Evolutionary conservation across 2,329 filamentous ascomycete genomes (phyloP).

Genomic region (Cladosporium phlei): DNA sequence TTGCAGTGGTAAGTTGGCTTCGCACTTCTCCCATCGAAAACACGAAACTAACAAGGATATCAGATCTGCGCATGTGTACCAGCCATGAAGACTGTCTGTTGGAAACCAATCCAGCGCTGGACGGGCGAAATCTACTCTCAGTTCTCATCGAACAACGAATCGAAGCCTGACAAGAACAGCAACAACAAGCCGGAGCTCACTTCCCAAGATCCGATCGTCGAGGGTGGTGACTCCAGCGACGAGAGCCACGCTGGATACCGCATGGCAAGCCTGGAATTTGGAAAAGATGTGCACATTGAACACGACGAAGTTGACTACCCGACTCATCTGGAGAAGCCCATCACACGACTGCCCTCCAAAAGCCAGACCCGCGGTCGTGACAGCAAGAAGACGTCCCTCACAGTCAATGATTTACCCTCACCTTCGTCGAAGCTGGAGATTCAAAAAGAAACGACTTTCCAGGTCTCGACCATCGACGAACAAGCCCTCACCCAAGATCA

Average conservation of each 20-base stretch:
- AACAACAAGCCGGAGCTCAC: constrained; percentile 2
- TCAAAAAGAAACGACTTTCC: constrained; percentile 6
- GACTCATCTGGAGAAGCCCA: background rate
- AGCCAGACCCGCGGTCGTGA: background rate
- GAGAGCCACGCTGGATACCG: background rate
- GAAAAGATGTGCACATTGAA: background rate
- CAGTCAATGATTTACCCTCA: background rate
- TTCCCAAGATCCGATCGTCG: constrained; percentile 8
- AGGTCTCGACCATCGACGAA: background rate
- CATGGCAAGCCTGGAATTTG: background rate
- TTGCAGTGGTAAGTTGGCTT: constrained; percentile 41
- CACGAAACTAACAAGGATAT: constrained; percentile 3
- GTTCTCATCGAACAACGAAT: constrained; percentile 15
- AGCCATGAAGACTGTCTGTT: constrained; percentile 32
- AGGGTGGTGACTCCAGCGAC: background rate
- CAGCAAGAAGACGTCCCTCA: background rate
- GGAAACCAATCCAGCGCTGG: constrained; percentile 19
- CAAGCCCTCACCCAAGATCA: too few relatives aligned
- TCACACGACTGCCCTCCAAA: background rate
- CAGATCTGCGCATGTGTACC: constrained; percentile 37
- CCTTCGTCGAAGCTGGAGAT: constrained; percentile 2
- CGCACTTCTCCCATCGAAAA: too few relatives aligned
- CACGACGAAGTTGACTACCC: background rate
- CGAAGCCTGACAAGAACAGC: background rate
- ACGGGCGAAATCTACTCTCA: constrained; percentile 19